Evolutionary conservation across 2,329 filamentous ascomycete genomes (phyloP).

Genomic region (Neofusicoccum kwambonambiense): DNA sequence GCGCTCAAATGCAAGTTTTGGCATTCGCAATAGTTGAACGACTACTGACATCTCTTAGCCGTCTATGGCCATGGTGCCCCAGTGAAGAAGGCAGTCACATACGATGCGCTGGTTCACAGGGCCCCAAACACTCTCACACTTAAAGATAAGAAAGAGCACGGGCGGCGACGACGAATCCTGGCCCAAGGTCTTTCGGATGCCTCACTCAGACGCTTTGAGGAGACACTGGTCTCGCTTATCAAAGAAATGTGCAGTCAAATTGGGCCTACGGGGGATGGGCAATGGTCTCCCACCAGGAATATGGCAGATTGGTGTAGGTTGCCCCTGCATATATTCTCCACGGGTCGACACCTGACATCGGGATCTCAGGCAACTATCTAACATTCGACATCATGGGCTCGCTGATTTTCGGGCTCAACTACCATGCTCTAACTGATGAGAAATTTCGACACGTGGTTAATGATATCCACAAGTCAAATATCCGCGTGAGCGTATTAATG

Average conservation of each 20-base stretch:
- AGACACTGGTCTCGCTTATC: background rate
- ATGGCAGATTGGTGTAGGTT: background rate
- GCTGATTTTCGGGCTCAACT: slow-evolving; percentile 46
- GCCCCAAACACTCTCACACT: slow-evolving; percentile 44
- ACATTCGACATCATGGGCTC: slow-evolving; percentile 55
- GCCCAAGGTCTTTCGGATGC: slow-evolving; percentile 47
- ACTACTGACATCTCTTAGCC: background rate
- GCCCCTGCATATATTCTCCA: background rate
- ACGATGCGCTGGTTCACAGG: slow-evolving; percentile 39
- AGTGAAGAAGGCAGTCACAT: background rate
- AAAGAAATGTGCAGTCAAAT: background rate
- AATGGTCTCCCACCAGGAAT: background rate
- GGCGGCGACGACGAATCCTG: slow-evolving; percentile 47
- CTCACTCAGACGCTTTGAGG: slow-evolving; percentile 36
- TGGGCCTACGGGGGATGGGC: background rate
- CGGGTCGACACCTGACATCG: background rate
- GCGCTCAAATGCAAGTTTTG: background rate
- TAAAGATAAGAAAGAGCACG: slow-evolving; percentile 47
- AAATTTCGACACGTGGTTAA: slow-evolving; percentile 39
- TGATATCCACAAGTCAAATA: slow-evolving; percentile 36
- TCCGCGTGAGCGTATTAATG: background rate
- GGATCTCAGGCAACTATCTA: slow-evolving; percentile 25
- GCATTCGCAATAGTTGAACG: background rate
- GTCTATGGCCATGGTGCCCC: background rate
- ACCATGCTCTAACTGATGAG: slow-evolving; percentile 29